A percentile compares a stretch with the other conserved stretches of the same genome.
Conservation (phyloP, 306 rosid genomes). For the Citrullus colocynthis region DNA sequence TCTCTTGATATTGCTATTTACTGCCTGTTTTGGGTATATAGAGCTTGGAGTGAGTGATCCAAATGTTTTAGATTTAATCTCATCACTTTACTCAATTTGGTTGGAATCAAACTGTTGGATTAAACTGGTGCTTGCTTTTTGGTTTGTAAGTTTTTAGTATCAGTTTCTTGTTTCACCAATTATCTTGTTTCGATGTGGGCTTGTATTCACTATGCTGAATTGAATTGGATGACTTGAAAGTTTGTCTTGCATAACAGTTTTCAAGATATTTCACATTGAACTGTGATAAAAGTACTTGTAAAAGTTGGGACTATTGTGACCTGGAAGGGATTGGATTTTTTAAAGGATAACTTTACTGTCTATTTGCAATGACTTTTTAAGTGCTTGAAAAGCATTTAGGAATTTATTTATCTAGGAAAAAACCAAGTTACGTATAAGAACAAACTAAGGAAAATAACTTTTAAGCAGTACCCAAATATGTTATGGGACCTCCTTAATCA, state of each 20-base stretch:
- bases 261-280: neutral
- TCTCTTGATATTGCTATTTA: neutral
- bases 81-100: neutral
- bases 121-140: neutral
- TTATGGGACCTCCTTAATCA: neutral
- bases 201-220: neutral
- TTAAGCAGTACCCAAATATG: neutral
- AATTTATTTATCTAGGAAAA: neutral
- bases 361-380: too few species aligned
- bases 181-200: neutral
- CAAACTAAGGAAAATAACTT: neutral
- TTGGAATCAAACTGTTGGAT: neutral
- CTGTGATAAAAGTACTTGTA: neutral
- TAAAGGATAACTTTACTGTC: neutral
- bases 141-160: neutral
- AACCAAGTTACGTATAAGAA: neutral
- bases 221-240: too few species aligned
- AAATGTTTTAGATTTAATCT: neutral
- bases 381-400: too few species aligned
- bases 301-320: neutral
- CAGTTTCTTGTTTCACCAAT: neutral
- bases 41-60: neutral
- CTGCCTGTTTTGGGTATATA: neutral
- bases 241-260: neutral
- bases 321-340: neutral